These are phyloP conservation scores for Picochlorum sp. DNA, from an alignment of 139 green algal genomes.

Conservation along the genomic window DNA sequence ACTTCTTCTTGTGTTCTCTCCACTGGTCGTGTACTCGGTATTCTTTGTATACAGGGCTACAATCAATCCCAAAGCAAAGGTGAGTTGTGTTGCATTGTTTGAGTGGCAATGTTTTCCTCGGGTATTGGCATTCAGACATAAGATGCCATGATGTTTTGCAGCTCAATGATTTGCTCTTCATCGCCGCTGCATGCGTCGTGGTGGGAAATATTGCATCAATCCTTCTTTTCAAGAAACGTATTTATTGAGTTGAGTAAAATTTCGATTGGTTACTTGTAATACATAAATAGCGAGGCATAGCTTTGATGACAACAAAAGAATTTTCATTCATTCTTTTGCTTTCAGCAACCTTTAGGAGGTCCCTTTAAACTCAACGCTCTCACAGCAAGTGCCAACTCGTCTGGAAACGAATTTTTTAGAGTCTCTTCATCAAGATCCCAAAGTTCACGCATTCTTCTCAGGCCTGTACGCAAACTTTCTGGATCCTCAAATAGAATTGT, in stretches of 20 bases:
- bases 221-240: conserved; percentile 9
- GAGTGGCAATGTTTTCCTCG: not conserved
- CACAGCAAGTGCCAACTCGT: conserved; percentile 15
- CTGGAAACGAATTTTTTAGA: conserved; percentile 8
- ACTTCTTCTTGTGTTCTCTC: not conserved
- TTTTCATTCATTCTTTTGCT: not conserved
- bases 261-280: not conserved
- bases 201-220: conserved; percentile 7
- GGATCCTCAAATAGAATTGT: conserved; percentile 15
- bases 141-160: not conserved
- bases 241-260: conserved; percentile 4
- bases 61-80: conserved; percentile 12
- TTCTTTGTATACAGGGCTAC: conserved; percentile 13
- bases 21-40: conserved; percentile 5
- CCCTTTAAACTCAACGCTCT: conserved; percentile 10
- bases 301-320: too few relatives aligned
- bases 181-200: not conserved
- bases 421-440: conserved; percentile 17
- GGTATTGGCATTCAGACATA: too few relatives aligned
- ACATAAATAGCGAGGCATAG: too few relatives aligned
- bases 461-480: conserved; percentile 1
- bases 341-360: conserved; percentile 10
- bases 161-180: conserved; percentile 11
- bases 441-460: conserved; percentile 14
- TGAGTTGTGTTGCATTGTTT: not conserved